phyloP scores from a whole-genome alignment of 805 yeast species.

The Starmera caribaea region DNA sequence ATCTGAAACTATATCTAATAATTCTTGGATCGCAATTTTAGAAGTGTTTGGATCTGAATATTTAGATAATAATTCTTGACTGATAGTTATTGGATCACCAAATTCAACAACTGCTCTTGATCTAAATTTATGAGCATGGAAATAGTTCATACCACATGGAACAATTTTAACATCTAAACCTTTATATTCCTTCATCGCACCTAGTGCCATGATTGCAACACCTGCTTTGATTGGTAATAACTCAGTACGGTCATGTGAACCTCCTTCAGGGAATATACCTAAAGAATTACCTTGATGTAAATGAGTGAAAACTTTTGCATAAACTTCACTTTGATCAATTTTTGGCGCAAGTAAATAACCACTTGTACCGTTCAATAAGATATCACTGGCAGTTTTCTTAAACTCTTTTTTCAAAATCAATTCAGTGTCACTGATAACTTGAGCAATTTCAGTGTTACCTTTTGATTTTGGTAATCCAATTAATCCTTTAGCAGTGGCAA shows the following conservation, averaged over 20 bases:
- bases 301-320: conserved; percentile 76
- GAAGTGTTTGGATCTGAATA: conserved; percentile 58
- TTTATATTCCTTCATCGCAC: conserved; percentile 77
- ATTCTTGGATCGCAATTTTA: conserved; percentile 61
- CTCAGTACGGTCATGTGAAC: conserved; percentile 92
- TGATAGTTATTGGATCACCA: conserved; percentile 75
- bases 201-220: conserved; percentile 96
- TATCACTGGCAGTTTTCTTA: conserved; percentile 34
- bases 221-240: conserved; percentile 92
- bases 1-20: conserved; percentile 60
- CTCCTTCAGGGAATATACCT: conserved; percentile 97
- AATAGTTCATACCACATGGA: conserved; percentile 96
- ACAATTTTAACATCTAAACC: conserved; percentile 75
- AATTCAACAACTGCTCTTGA: conserved; percentile 93
- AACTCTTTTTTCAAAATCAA: conserved; percentile 63
- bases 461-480: conserved; percentile 68
- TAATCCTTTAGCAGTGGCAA: conserved; percentile 53
- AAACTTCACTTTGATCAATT: conserved; percentile 80
- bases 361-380: conserved; percentile 40
- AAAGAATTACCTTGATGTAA: conserved; percentile 71
- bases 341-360: conserved; percentile 65
- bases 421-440: conserved; percentile 64
- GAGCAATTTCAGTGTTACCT: conserved; percentile 66
- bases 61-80: conserved; percentile 48
- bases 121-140: conserved; percentile 91